phyloP scores from a whole-genome alignment of 257 asterid species.

The Solanum ossicruentum region DNA sequence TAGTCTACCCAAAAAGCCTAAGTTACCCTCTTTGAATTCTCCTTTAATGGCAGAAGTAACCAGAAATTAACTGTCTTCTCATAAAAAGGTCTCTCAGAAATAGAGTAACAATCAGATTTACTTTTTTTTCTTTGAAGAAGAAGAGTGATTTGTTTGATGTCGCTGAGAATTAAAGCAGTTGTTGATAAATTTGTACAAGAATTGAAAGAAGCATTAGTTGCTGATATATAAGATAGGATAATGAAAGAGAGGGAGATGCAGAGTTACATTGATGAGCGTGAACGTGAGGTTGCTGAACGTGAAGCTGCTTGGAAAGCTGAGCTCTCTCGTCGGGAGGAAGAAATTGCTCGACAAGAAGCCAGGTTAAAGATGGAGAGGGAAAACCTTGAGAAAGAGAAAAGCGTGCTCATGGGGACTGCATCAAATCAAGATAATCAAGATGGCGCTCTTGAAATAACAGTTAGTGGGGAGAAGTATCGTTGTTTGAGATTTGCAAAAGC shows the following conservation, averaged over 20 bases:
- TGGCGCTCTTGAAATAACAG: slow-evolving; percentile 97
- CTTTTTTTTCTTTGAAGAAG: neutral
- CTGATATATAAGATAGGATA: slow-evolving; percentile 87
- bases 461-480: slow-evolving; percentile 93
- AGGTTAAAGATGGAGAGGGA: slow-evolving; percentile 90
- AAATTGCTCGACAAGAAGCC: slow-evolving; percentile 92
- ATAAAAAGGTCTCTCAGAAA: neutral
- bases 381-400: slow-evolving; percentile 91
- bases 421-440: slow-evolving; percentile 98
- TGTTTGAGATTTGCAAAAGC: slow-evolving; percentile 96
- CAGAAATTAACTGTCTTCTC: neutral
- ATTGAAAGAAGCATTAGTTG: slow-evolving; percentile 92
- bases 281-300: slow-evolving; percentile 96
- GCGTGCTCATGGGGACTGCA: slow-evolving; percentile 97
- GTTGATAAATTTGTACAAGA: slow-evolving; percentile 94
- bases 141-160: slow-evolving; percentile 27
- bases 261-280: slow-evolving; percentile 94
- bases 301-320: slow-evolving; percentile 99
- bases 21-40: neutral
- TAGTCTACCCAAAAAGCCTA: neutral
- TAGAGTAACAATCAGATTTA: neutral
- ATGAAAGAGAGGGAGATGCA: slow-evolving; percentile 99
- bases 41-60: neutral
- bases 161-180: slow-evolving; percentile 84
- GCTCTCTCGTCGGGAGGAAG: slow-evolving; percentile 99